Base-by-base conservation (phyloP, 129 eudicot genomes). In the Centrapalus pauciflorus region DNA sequence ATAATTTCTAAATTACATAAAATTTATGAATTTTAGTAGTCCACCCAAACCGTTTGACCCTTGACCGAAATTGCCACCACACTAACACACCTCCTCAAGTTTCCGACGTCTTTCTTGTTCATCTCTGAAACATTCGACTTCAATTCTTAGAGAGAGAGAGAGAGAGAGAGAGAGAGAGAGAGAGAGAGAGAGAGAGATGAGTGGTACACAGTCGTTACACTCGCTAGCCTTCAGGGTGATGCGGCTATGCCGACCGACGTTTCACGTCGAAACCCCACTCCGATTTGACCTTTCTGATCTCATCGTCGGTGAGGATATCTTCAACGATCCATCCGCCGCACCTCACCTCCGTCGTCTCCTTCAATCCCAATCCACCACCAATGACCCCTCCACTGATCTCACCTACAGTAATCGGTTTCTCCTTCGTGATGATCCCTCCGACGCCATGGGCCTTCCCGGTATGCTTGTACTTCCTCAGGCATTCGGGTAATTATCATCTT, bases 181-280 rank as follows among this genome's bases (percentile, higher is more conserved):
- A 37, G 25, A 32, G 55, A 69, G 55, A 40, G 12, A 49, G 13
- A 35, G 28, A 32, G 71, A 81, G n/a, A 83, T 81, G 84, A 79
- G 83, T 55, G 71, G 76, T 50, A 51, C 76, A 35, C 82, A 76
- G 77, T 63, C 78, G 21, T 58, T 68, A 56, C 98, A 92, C 77
- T 86, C 98, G 24, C 78, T 92, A 62, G 98, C 98, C 1, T 93
- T 93, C 92, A 62, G 98, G 58, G 98, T 93, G 35, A 93, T 93
- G 98, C 73, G 98, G 12, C 70, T 93, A 38, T 93, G 98, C 84
- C 84, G 95, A 3, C 98, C 98, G 20, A 83, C 96, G 10, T 83
- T 93, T 50, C 95, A 93, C 77, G 85, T 82, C 5, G 96, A 88
- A 24, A 81, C 84, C 43, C 74, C 79, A 7, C 96, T 93, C 69